Evolutionary conservation across 2,329 filamentous ascomycete species (phyloP).

Genomic region (Nothophaeocryptopus gaeumannii): DNA sequence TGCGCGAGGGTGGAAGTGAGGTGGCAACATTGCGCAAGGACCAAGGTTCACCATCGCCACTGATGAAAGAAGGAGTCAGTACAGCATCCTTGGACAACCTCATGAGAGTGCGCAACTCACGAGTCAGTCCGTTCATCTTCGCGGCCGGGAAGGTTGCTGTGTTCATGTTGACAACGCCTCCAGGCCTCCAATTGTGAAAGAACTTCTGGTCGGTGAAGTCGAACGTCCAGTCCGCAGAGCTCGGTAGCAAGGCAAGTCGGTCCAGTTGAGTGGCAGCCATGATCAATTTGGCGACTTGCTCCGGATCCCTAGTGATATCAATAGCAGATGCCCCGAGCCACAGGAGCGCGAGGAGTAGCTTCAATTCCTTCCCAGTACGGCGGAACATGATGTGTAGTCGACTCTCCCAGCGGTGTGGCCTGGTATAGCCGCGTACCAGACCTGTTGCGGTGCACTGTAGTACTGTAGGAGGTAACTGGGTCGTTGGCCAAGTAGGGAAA

Average conservation of each 20-base stretch:
- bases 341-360: conserved; percentile 25
- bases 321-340: conserved; percentile 30
- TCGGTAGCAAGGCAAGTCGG: conserved; percentile 41
- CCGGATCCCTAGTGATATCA: conserved; percentile 41
- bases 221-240: conserved; percentile 48
- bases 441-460: conserved; percentile 5
- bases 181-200: conserved; percentile 45
- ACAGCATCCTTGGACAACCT: conserved; percentile 6
- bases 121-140: conserved; percentile 47
- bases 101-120: conserved; percentile 31
- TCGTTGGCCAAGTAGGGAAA: neutral
- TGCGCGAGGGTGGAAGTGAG: conserved; percentile 51
- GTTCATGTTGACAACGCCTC: conserved; percentile 53
- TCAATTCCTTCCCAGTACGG: conserved; percentile 12
- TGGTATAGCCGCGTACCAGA: conserved; percentile 7
- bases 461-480: conserved; percentile 1
- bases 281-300: conserved; percentile 39
- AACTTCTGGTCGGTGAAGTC: conserved; percentile 45
- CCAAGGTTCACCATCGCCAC: conserved; percentile 44
- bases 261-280: conserved; percentile 48
- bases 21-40: conserved; percentile 52
- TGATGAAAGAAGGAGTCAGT: conserved; percentile 8
- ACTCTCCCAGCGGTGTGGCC: conserved; percentile 8
- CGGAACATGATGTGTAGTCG: conserved; percentile 20
- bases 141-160: conserved; percentile 52